Percentiles rank a stretch among this genome's conserved stretches.
These are phyloP conservation scores for Perilla frutescens DNA, from an alignment of 257 asterid species.

Conservation along the genomic window DNA sequence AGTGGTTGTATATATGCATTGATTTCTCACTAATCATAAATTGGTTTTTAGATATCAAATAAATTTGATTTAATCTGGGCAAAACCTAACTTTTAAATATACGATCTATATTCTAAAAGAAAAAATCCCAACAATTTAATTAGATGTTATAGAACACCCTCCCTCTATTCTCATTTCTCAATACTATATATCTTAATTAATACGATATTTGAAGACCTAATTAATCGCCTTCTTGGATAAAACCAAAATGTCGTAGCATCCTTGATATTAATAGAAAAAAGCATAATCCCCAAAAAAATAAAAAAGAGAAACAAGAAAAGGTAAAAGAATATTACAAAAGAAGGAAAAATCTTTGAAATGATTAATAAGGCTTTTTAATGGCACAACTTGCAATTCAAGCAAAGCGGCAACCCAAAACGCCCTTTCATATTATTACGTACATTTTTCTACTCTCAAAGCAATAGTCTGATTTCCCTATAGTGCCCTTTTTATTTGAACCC, in stretches of 20 bases:
- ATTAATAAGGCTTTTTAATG: conserved; percentile 26
- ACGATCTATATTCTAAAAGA: too few relatives aligned
- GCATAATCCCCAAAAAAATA: background rate
- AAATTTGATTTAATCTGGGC: too few relatives aligned
- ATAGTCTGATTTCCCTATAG: background rate
- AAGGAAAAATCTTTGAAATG: conserved; percentile 30
- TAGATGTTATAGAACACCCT: too few relatives aligned
- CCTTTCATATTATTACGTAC: conserved; percentile 41
- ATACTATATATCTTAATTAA: too few relatives aligned
- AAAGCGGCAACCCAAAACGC: conserved; percentile 45
- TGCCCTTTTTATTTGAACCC: conserved; percentile 19
- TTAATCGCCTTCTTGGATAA: too few relatives aligned
- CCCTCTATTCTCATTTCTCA: too few relatives aligned
- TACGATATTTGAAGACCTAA: too few relatives aligned
- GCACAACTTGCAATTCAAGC: conserved; percentile 71
- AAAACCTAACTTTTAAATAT: too few relatives aligned
- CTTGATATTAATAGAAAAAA: background rate
- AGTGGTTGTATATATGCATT: too few relatives aligned
- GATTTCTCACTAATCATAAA: too few relatives aligned
- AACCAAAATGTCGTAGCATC: background rate
- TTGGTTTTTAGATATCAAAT: too few relatives aligned
- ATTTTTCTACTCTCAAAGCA: conserved; percentile 8
- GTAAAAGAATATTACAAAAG: conserved; percentile 15
- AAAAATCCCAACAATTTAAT: too few relatives aligned
- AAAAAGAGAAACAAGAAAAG: background rate